Evolutionary conservation across 495 filamentous ascomycete genomes (phyloP), one percentile per base, ranked within the genome.

Genomic region (Penicillium dipodomyicola): DNA sequence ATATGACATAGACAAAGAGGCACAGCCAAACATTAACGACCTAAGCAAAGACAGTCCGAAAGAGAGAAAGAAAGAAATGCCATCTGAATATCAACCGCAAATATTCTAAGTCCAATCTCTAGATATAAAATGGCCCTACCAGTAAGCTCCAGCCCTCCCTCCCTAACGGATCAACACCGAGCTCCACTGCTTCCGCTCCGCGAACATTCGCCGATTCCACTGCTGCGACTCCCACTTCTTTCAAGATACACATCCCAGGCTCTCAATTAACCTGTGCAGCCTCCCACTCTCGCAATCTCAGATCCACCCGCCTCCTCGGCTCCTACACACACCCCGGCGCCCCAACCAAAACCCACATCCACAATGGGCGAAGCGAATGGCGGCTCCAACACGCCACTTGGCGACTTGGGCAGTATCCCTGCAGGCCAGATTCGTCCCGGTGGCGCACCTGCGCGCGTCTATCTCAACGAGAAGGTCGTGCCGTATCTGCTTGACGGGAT

Each of bases 391-490:
- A 67, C 67, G 62, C 71, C 75, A 50, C 74, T 78, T 15, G 43
- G 65, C 7, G 67, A 78, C 19, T 63, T 78, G 5, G 67, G 74
- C 6, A 69, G 71, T 46, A 77, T 75, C 5, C 54, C 69, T 63
- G 69, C 61, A 62, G 77, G 75, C 52, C 72, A 71, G 20, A 56
- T 72, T 6, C 73, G 75, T 6, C 73, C 78, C 71, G 91, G 96
- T 63, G 94, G 94, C 40, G 90, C 90, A 1, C 90, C 92, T 5
- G 88, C 90, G 3, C 82, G 94, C 32, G 84, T 89, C 57, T 98
- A 96, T 72, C 74, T 98, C 69, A 97, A 97, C 63, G 79, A 85
- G 67, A 92, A 91, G 66, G 84, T 98, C 52, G 93, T 92, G 15
- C 87, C 86, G 8, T 82, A 86, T 51, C 67, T 98, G 59, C 69